Base-by-base conservation (phyloP, 306 rosid species). In the Cicer pinnatifidum region DNA sequence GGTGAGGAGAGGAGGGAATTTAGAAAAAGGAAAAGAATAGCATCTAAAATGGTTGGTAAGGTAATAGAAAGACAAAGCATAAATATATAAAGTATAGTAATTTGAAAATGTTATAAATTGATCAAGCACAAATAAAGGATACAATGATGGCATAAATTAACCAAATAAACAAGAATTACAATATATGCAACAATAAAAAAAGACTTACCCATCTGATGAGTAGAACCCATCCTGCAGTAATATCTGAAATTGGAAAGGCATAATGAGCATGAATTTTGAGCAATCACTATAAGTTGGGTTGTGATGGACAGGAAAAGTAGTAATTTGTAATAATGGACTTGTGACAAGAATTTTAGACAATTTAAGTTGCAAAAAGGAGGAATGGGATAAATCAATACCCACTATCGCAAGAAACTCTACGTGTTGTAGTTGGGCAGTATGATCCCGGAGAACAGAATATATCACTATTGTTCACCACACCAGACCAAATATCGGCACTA, bases 391-490 rank as follows among this genome's bases (percentile, higher is more conserved):
- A 83, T 80, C 83, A 84, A 71, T 91, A 91, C 97, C 97, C 97
- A 71, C 86, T 85, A 79, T 78, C 77, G 81, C 97, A 91, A 80
- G 82, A 20, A 72, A 76, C 65, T 86, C 72, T 84, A 13, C 75
- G 68, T 35, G 84, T 89, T 72, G 92, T 75, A 60, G 89, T 57
- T 16, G 97, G 97, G 82, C 97, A 89, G 74, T 88, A 86, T 57
- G 93, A 91, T 75, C 97, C 97, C 7, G 97, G 86, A 77, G 90
- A 83, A 85, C 97, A 91, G 75, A 91, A 91, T 72, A 91, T 69
- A 17, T 89, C 91, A 73, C 86, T 85, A 74, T 84, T 89, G 80
- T 80, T 81, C 63, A 57, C 72, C 51, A 88, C 84, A 15, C 82
- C 88, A 50, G 85, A 54, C 97, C 97, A 91, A 65, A 86, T 74